Base-by-base conservation (phyloP, 139 green algal species). In the Pseudopediastrum boryanum region DNA sequence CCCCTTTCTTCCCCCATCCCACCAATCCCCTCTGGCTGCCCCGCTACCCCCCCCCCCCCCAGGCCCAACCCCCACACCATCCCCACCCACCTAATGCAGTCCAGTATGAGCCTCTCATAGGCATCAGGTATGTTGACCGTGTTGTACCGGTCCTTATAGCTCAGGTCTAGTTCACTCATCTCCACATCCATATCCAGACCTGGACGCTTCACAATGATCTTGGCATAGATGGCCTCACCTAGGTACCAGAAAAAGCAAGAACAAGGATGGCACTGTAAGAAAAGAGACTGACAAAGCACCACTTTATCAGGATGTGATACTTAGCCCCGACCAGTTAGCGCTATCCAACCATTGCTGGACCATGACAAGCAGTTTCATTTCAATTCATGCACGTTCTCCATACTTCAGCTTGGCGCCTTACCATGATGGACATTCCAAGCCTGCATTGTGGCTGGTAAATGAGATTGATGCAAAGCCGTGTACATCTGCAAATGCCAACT, bases 101-200 rank as follows among this genome's bases (percentile, higher is more conserved):
- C 95, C 62, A 98, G 87, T 72, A 98, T 96, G 62, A 98, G 92
- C 21, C 94, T 85, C 83, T 98, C 94, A 79, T 98, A 98, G 36
- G 95, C 94, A 44, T 98, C 94, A 2, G 95, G 95, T 70, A 98
- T 98, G 79, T 86, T 75, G 1, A 90, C 82, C 13, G 84, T 79
- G 10, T 42, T 9, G 77, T 87, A 90, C 6, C 74, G 41, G 72
- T 83, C 74, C 48, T 25, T 38, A 62, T 95, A 95, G 31, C 81
- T 89, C n/a, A 98, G 85, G 75, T 97, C 93, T 81, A 98, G 84
- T 82, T 98, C 94, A 51, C 54, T 86, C 78, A 97, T 93, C 56
- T 89, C 81, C 8, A 87, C 80, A 23, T 88, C 84, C 82, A 92
- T 94, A 27, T 96, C 92, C 75, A 97, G 85, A 0, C 94, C 92